Evolutionary conservation across 2,329 filamentous ascomycete species (phyloP).

Genomic region (Fusarium camptoceras): DNA sequence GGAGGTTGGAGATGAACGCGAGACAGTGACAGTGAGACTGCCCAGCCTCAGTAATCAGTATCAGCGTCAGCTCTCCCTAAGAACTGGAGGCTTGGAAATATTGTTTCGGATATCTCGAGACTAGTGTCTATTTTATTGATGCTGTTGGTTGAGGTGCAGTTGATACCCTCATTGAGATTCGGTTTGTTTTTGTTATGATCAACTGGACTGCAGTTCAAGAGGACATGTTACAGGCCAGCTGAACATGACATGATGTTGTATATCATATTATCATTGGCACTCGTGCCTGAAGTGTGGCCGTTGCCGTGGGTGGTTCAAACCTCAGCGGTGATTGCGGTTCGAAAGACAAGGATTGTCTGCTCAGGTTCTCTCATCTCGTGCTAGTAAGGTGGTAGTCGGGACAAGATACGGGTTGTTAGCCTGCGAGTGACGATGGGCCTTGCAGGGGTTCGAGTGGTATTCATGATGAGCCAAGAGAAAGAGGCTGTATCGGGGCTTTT

Average conservation of each 20-base stretch:
- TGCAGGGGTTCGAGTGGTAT: conserved; percentile 8
- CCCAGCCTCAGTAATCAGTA: conserved; percentile 14
- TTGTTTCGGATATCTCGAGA: conserved; percentile 25
- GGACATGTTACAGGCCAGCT: conserved; percentile 30
- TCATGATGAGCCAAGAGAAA: conserved; percentile 4
- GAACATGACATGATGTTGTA: conserved; percentile 21
- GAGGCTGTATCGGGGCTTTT: conserved; percentile 1
- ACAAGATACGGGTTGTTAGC: conserved; percentile 36
- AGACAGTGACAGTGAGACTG: neutral
- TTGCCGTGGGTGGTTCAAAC: conserved; percentile 18
- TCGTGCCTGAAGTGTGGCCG: conserved; percentile 11
- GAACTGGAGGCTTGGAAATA: conserved; percentile 19
- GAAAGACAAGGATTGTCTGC: conserved; percentile 30
- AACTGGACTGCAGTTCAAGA: conserved; percentile 2
- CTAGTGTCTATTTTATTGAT: conserved; percentile 8
- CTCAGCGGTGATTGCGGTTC: conserved; percentile 22
- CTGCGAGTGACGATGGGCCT: conserved; percentile 26
- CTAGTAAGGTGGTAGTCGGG: conserved; percentile 38
- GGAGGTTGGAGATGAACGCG: conserved; percentile 9
- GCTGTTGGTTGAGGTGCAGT: neutral
- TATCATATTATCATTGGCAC: conserved; percentile 6
- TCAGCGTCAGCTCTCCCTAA: conserved; percentile 20
- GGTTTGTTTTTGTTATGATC: neutral
- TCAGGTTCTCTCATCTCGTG: conserved; percentile 10
- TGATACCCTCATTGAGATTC: neutral